phyloP scores from a whole-genome alignment of 352 stramenopile species.

The Thalassiosira mediterranea region DNA sequence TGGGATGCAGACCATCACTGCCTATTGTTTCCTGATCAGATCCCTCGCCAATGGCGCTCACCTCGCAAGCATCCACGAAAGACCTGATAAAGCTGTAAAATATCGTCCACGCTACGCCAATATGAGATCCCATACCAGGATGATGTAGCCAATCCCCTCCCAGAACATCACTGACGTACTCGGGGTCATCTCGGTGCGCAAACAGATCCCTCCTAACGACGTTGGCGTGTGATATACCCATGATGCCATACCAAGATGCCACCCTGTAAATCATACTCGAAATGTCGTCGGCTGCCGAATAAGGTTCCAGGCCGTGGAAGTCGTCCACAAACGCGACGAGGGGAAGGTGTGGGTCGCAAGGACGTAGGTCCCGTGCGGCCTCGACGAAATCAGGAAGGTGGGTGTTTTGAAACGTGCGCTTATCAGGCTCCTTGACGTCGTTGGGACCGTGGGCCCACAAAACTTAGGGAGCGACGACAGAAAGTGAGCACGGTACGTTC shows the following conservation, averaged over 20 bases:
- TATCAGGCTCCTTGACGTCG: slow-evolving; percentile 5
- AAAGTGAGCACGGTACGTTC: too few species aligned
- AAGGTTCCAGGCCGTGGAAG: too few species aligned
- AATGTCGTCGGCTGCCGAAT: background rate
- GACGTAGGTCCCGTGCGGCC: slow-evolving; percentile 1
- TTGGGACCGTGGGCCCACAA: slow-evolving; percentile 11
- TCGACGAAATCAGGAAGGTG: background rate
- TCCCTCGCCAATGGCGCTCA: background rate
- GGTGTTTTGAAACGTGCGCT: slow-evolving; percentile 4
- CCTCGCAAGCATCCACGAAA: slow-evolving; percentile 6
- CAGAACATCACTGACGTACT: background rate
- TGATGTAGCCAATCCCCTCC: background rate
- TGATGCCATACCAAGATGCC: slow-evolving; percentile 8
- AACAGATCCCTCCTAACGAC: slow-evolving; percentile 13
- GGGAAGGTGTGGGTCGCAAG: slow-evolving; percentile 7
- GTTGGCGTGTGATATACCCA: slow-evolving; percentile 3
- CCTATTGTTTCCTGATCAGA: too few species aligned
- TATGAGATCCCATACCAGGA: slow-evolving; percentile 11
- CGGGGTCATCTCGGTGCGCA: background rate
- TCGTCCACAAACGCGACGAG: slow-evolving; percentile 13
- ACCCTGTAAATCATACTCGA: slow-evolving; percentile 1
- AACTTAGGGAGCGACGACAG: background rate
- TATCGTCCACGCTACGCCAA: slow-evolving; percentile 8
- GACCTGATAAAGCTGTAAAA: slow-evolving; percentile 20
- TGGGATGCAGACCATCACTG: too few species aligned